A percentile compares a stretch with the other conserved stretches of the same genome.
phyloP scores from a whole-genome alignment of 1,139 yeast species.

The Pneumocystis carinii region DNA sequence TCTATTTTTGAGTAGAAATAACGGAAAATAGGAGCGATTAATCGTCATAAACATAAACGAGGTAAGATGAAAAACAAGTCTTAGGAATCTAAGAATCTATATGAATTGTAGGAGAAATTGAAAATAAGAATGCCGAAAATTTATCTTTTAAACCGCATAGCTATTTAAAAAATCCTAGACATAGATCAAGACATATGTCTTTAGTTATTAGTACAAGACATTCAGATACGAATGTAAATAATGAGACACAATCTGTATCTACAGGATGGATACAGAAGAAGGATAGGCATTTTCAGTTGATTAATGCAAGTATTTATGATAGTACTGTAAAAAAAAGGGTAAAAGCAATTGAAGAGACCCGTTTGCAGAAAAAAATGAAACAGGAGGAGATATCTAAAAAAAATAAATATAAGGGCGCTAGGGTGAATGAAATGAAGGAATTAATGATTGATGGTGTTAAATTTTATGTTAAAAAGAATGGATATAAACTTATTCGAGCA shows the following conservation, averaged over 20 bases:
- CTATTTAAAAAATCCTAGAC: neutral
- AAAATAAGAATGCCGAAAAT: neutral
- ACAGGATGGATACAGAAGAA: neutral
- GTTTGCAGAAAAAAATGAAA: neutral
- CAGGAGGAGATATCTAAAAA: neutral
- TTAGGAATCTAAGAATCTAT: neutral
- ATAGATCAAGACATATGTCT: neutral
- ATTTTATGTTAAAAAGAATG: slow-evolving; percentile 11
- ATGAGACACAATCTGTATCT: neutral
- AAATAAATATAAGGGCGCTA: neutral
- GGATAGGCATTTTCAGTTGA: slow-evolving; percentile 1
- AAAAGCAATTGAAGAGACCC: neutral
- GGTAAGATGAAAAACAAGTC: neutral
- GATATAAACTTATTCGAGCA: slow-evolving; percentile 1
- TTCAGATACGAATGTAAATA: neutral
- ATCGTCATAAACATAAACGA: neutral
- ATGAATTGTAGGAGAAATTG: neutral
- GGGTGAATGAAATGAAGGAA: slow-evolving; percentile 9
- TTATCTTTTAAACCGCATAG: neutral
- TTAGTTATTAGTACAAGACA: neutral
- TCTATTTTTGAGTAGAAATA: neutral
- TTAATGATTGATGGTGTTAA: slow-evolving; percentile 10
- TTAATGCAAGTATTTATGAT: neutral
- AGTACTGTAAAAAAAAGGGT: neutral
- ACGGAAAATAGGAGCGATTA: neutral